These are phyloP conservation scores for Umbelopsis sp. DNA, from an alignment of 192 early-diverging fungal genomes.

Conservation along the genomic window DNA sequence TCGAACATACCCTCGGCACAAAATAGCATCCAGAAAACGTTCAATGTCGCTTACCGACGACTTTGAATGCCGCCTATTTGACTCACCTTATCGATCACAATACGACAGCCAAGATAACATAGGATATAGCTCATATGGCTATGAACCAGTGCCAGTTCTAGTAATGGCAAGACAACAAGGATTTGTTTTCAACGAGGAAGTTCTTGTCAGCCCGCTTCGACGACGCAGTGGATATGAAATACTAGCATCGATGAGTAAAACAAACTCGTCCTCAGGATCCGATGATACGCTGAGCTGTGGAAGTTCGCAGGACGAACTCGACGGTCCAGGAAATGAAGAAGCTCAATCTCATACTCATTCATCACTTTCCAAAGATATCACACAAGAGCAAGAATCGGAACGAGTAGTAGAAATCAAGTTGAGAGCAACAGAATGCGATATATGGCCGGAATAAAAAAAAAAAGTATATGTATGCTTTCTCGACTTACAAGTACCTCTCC, in stretches of 20 bases:
- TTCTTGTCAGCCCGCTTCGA: conserved; percentile 25
- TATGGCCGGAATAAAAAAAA: conserved; percentile 25
- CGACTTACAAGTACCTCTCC: too few species aligned
- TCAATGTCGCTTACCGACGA: conserved; percentile 10
- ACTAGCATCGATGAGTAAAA: conserved; percentile 9
- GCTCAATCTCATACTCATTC: background rate
- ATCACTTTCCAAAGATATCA: background rate
- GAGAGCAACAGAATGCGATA: conserved; percentile 23
- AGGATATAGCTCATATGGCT: conserved; percentile 10
- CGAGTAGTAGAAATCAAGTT: conserved; percentile 25
- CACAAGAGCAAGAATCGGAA: background rate
- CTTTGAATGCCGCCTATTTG: conserved; percentile 7
- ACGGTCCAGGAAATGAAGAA: background rate
- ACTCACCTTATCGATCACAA: conserved; percentile 8
- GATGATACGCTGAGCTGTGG: background rate
- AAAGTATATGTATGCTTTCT: too few species aligned
- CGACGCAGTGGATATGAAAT: conserved; percentile 26
- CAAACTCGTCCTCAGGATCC: background rate
- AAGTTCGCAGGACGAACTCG: conserved; percentile 14
- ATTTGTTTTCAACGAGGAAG: conserved; percentile 38
- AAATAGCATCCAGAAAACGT: background rate
- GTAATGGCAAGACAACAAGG: conserved; percentile 36
- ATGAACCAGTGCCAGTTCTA: conserved; percentile 26
- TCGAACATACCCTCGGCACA: background rate
- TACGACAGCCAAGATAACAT: background rate